phyloP scores from a whole-genome alignment of 768 basidiomycete genomes.

The Mycena indigotica region DNA sequence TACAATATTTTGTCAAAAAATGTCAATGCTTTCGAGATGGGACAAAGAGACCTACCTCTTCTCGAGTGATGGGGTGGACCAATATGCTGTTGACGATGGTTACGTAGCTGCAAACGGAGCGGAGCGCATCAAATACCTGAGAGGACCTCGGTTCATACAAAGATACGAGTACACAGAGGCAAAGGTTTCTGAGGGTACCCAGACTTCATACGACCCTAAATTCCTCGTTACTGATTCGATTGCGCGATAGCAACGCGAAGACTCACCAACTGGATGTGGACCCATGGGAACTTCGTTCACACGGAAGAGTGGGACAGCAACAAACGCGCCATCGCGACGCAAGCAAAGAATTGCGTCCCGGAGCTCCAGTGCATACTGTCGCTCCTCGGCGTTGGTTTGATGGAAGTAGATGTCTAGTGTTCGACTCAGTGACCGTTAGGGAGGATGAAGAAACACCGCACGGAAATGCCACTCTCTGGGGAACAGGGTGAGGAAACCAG shows the following conservation, averaged over 20 bases:
- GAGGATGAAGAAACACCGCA: constrained; percentile 35
- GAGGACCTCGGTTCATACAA: constrained; percentile 61
- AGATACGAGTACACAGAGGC: constrained; percentile 77
- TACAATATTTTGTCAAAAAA: constrained; percentile 26
- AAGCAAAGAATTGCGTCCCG: constrained; percentile 72
- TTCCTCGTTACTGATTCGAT: neutral
- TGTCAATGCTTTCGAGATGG: neutral
- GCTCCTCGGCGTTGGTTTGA: constrained; percentile 63
- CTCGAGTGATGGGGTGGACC: constrained; percentile 73
- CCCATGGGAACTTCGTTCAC: constrained; percentile 72
- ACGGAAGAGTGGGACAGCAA: constrained; percentile 74
- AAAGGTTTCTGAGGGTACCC: constrained; percentile 78
- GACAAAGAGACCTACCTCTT: constrained; percentile 51
- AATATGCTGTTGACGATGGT: constrained; percentile 53
- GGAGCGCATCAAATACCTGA: constrained; percentile 51
- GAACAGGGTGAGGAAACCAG: constrained; percentile 2
- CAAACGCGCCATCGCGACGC: constrained; percentile 74
- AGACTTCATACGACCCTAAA: constrained; percentile 79
- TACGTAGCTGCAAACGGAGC: neutral
- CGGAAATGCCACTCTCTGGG: constrained; percentile 81
- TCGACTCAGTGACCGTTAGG: neutral
- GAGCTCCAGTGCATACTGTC: constrained; percentile 65
- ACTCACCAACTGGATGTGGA: constrained; percentile 74
- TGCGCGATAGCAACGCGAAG: neutral
- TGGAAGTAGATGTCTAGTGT: constrained; percentile 76